phyloP scores from a whole-genome alignment of 2,329 filamentous ascomycete genomes.

The Scorias spongiosa region DNA sequence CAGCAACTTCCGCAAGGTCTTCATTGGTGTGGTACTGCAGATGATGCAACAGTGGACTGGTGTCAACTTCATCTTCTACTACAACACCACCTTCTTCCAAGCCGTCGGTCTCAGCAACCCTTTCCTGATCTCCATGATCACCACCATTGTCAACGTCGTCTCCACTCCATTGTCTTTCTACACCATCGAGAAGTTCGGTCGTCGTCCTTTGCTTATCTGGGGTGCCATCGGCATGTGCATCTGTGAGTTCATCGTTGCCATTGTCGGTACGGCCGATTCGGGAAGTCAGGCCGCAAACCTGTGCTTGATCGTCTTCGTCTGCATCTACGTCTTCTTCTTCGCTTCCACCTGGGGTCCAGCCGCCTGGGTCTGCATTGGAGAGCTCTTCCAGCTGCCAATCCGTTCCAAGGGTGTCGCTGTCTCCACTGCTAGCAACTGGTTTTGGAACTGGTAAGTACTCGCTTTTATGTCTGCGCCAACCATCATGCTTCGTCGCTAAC shows the following conservation, averaged over 20 bases:
- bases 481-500: background rate
- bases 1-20: constrained; percentile 33
- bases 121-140: constrained; percentile 75
- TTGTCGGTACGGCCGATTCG: constrained; percentile 32
- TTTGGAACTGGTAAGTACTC: constrained; percentile 54
- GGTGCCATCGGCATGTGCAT: constrained; percentile 70
- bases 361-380: constrained; percentile 52
- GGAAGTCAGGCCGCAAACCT: constrained; percentile 36
- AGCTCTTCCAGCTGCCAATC: constrained; percentile 64
- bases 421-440: constrained; percentile 80
- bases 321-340: constrained; percentile 87
- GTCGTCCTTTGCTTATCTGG: constrained; percentile 62
- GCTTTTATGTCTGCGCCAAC: constrained; percentile 1
- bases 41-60: constrained; percentile 52
- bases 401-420: constrained; percentile 50
- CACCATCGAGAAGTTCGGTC: constrained; percentile 68
- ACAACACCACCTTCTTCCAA: constrained; percentile 70
- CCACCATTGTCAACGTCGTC: constrained; percentile 74
- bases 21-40: constrained; percentile 31
- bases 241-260: constrained; percentile 75
- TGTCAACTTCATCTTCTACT: constrained; percentile 72
- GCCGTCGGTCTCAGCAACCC: constrained; percentile 58
- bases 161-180: constrained; percentile 83
- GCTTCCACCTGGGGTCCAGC: constrained; percentile 60
- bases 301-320: constrained; percentile 65